A percentile compares a stretch with the other conserved stretches of the same genome.
Evolutionary conservation across 1,284 basidiomycete species (phyloP).

Genomic region (Limonomyces culmigenus): DNA sequence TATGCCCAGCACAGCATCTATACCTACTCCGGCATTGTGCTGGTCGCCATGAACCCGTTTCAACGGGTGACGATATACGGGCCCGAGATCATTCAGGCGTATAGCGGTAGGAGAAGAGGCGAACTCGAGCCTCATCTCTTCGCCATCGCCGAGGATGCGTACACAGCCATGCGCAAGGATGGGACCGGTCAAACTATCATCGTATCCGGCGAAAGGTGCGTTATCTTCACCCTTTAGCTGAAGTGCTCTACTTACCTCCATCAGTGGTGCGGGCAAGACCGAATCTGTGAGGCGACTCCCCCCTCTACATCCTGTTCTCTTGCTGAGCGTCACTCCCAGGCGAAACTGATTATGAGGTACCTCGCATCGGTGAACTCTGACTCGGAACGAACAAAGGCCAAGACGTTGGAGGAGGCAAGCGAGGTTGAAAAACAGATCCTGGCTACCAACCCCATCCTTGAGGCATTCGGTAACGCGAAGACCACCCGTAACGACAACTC

Average conservation of each 20-base stretch:
- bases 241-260: conserved; percentile 9
- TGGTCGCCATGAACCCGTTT: conserved; percentile 98
- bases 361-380: conserved; percentile 95
- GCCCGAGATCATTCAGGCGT: conserved; percentile 94
- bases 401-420: conserved; percentile 65
- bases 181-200: conserved; percentile 97
- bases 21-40: conserved; percentile 95
- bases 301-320: too few relatives aligned
- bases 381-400: conserved; percentile 39
- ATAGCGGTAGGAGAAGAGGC: conserved; percentile 82
- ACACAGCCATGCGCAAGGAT: conserved; percentile 94
- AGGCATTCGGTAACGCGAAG: conserved; percentile 98
- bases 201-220: conserved; percentile 92
- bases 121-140: conserved; percentile 97
- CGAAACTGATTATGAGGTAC: conserved; percentile 99
- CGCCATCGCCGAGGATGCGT: conserved; percentile 98
- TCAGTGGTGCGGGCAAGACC: conserved; percentile 95
- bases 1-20: conserved; percentile 97
- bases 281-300: conserved; percentile 55
- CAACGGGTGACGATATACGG: conserved; percentile 87
- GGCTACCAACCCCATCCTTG: conserved; percentile 97
- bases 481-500: conserved; percentile 99
- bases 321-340: conserved; percentile 32
- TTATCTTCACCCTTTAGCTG: conserved; percentile 8
- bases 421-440: conserved; percentile 96